These are phyloP conservation scores for Giardia duodenalis DNA, from an alignment of 208 protist genomes.

Conservation along the genomic window DNA sequence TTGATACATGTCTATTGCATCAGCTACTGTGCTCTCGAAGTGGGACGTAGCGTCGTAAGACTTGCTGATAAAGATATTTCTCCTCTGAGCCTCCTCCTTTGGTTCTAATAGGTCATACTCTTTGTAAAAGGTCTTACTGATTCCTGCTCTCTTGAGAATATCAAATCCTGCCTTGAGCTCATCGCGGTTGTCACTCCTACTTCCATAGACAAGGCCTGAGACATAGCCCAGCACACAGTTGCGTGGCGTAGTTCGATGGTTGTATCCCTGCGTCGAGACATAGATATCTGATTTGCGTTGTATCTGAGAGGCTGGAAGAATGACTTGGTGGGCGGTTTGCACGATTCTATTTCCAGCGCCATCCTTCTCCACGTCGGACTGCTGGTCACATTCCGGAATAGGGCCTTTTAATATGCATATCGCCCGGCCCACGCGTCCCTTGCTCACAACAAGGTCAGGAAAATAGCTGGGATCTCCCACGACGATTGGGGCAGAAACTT, in stretches of 20 bases:
- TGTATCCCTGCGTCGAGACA: conserved; percentile 56
- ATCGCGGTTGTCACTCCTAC: neutral
- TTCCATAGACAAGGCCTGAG: neutral
- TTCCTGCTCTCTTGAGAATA: neutral
- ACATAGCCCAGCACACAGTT: neutral
- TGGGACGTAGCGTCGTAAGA: conserved; percentile 78
- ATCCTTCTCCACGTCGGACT: neutral
- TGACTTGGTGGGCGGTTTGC: conserved; percentile 75
- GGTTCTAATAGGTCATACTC: conserved; percentile 71
- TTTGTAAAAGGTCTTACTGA: conserved; percentile 45
- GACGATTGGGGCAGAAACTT: conserved; percentile 68
- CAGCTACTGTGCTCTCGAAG: conserved; percentile 85
- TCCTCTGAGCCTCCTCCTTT: conserved; percentile 65
- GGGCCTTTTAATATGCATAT: conserved; percentile 84
- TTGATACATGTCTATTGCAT: conserved; percentile 85
- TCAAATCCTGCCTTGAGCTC: conserved; percentile 29
- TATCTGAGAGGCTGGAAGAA: conserved; percentile 82
- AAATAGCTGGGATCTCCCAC: conserved; percentile 97
- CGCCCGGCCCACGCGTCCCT: conserved; percentile 75
- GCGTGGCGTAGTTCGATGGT: conserved; percentile 13
- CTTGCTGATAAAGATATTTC: conserved; percentile 71
- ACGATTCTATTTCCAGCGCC: conserved; percentile 31
- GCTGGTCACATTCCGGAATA: conserved; percentile 14
- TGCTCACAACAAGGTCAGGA: conserved; percentile 68
- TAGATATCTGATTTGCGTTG: conserved; percentile 86